Evolutionary conservation across 2,329 filamentous ascomycete genomes (phyloP).

Genomic region (Pseudocercospora macadamiae): DNA sequence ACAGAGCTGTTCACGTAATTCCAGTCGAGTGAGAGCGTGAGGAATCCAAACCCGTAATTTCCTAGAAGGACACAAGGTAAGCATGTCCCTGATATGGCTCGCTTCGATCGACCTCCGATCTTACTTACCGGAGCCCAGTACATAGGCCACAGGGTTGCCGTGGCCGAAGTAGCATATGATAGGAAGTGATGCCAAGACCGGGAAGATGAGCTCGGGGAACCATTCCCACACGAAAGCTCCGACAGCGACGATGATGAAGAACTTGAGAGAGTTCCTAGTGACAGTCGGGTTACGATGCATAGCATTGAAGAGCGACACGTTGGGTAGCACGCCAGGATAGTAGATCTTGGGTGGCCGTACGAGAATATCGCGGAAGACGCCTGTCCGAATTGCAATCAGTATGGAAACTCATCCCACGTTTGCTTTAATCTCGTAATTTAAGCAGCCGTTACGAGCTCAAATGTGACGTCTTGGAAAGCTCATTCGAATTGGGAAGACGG

Average conservation of each 20-base stretch:
- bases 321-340: slow-evolving; percentile 60
- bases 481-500: background rate
- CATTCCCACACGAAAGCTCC: slow-evolving; percentile 38
- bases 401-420: background rate
- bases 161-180: slow-evolving; percentile 39
- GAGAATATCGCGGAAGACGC: slow-evolving; percentile 73
- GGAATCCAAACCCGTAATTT: slow-evolving; percentile 38
- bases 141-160: slow-evolving; percentile 38
- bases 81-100: background rate
- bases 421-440: too few relatives aligned
- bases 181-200: slow-evolving; percentile 31
- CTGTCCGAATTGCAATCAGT: background rate
- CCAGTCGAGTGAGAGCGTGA: slow-evolving; percentile 38
- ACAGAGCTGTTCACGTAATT: slow-evolving; percentile 20
- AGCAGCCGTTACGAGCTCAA: too few relatives aligned
- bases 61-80: background rate
- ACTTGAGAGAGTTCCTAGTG: slow-evolving; percentile 17
- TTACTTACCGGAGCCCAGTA: slow-evolving; percentile 33
- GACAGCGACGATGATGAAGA: slow-evolving; percentile 13
- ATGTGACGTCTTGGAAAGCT: too few relatives aligned
- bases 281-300: slow-evolving; percentile 22
- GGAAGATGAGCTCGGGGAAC: slow-evolving; percentile 39
- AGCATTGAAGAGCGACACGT: slow-evolving; percentile 22
- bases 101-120: background rate
- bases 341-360: slow-evolving; percentile 87